phyloP scores from a whole-genome alignment of 2,329 filamentous ascomycete genomes.

The Chaetothyriales sp. region DNA sequence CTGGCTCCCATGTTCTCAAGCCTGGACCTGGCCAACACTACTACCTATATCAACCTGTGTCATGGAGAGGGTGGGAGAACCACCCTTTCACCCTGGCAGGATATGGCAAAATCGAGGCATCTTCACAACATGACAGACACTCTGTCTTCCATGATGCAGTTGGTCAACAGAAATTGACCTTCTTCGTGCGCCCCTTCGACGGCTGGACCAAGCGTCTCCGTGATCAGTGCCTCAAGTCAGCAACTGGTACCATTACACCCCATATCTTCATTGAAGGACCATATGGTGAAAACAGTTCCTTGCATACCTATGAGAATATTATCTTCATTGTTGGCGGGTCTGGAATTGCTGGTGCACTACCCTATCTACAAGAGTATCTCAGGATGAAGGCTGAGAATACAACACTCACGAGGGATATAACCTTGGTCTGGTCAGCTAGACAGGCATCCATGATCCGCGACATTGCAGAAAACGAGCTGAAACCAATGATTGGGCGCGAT shows the following conservation, averaged over 20 bases:
- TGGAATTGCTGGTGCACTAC: constrained; percentile 31
- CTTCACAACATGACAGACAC: constrained; percentile 1
- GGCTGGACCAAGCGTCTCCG: constrained; percentile 37
- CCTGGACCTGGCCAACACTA: constrained; percentile 35
- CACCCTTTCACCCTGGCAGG: constrained; percentile 36
- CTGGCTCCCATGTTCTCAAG: constrained; percentile 20
- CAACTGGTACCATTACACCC: constrained; percentile 17
- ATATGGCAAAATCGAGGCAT: constrained; percentile 15
- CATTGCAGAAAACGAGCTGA: constrained; percentile 19
- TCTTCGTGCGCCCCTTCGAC: constrained; percentile 36
- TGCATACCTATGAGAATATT: constrained; percentile 35
- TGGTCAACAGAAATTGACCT: constrained; percentile 26
- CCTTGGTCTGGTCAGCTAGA: constrained; percentile 23
- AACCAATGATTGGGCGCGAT: constrained; percentile 15
- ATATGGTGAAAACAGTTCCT: constrained; percentile 30
- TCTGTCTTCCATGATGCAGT: neutral
- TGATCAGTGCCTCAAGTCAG: constrained; percentile 21
- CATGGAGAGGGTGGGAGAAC: constrained; percentile 33
- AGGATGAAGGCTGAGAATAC: neutral
- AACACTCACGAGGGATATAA: constrained; percentile 19
- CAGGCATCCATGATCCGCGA: constrained; percentile 21
- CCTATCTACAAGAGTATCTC: constrained; percentile 24
- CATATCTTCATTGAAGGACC: constrained; percentile 36
- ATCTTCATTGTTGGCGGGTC: constrained; percentile 33
- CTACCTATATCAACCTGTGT: constrained; percentile 34